Evolutionary conservation across 768 basidiomycete species (phyloP), one percentile per base, ranked within the genome.

Genomic region (Boletus insuetus): DNA sequence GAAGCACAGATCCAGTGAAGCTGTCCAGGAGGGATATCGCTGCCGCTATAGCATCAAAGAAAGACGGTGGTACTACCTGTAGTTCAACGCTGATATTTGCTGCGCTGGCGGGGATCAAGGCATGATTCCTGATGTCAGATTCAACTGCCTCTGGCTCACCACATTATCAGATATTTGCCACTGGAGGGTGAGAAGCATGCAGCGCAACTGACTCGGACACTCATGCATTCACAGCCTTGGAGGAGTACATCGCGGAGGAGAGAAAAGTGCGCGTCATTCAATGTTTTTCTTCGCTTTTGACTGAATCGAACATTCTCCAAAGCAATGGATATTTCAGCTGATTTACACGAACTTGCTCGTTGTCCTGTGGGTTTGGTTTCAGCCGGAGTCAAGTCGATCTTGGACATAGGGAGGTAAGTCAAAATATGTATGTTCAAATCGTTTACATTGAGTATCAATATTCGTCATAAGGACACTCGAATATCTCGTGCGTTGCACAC

Each of bases 271-370:
- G 78, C 66, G 10, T 51, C 34, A 22, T 51, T 24, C 38, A 43
- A 24, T 29, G 1, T 17, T 37, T 22, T 14, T 26, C 48, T 51
- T 22, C 29, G 24, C 29, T 54, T 14, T 56, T 24, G 47, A 54
- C n/a, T 58, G 14, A 46, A 37, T 29, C 29, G 44, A 39, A 20
- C 17, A 14, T 49, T 29, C 12, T n/a, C 32, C n/a, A 41, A 61
- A 97, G 93, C 91, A 17, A 84, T 98, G 84, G 96, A 99, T 65
- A 77, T 99, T 29, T 98, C 96, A 16, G 94, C 96, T 16, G 96
- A 99, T 69, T 77, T 99, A 16, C 86, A 87, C 10, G 94, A 98
- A 68, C 81, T 99, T 34, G 79, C 89, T 20, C 81, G 91, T 19
- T 96, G 92, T 62, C 89, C 94, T 20, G 91, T 98, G 43, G 94